Conservation (phyloP, 768 basidiomycete species). For the Mycena galericulata region DNA sequence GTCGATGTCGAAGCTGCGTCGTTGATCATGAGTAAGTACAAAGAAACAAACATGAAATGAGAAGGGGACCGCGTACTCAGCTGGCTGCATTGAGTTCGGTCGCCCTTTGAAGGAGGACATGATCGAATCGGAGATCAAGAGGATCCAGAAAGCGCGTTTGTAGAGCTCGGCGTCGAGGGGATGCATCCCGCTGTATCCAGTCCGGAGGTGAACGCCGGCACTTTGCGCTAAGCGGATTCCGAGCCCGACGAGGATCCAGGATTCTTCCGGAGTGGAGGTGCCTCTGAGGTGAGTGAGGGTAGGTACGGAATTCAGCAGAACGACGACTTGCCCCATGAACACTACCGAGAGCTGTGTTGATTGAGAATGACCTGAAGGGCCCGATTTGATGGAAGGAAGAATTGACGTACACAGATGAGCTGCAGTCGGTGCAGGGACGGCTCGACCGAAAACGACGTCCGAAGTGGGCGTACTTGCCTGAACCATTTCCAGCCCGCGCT, state of each 20-base stretch:
- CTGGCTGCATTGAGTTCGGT: conserved; percentile 71
- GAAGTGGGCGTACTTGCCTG: conserved; percentile 63
- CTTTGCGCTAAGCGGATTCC: conserved; percentile 74
- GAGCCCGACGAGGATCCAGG: conserved; percentile 67
- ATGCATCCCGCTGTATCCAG: conserved; percentile 41
- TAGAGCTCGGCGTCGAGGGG: conserved; percentile 67
- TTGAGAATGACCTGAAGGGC: too few species aligned
- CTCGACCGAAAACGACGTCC: conserved; percentile 54
- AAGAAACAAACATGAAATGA: not conserved
- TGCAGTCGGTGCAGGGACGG: conserved; percentile 79
- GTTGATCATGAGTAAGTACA: conserved; percentile 5
- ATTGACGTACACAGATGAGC: conserved; percentile 62
- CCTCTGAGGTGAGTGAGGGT: conserved; percentile 40
- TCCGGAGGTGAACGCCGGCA: conserved; percentile 67
- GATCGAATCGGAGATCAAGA: conserved; percentile 45
- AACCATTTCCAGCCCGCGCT: conserved; percentile 73
- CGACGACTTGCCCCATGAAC: conserved; percentile 46
- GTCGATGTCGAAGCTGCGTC: conserved; percentile 75
- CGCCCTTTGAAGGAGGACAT: conserved; percentile 67
- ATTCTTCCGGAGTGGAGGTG: conserved; percentile 53
- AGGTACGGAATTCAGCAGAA: too few species aligned
- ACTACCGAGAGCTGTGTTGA: conserved; percentile 42
- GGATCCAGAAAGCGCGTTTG: conserved; percentile 67
- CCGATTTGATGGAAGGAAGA: conserved; percentile 36
- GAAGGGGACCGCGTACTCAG: conserved; percentile 61